Evolutionary conservation across 345 rosid genomes (phyloP).

Genomic region (Populus ilicifolia): DNA sequence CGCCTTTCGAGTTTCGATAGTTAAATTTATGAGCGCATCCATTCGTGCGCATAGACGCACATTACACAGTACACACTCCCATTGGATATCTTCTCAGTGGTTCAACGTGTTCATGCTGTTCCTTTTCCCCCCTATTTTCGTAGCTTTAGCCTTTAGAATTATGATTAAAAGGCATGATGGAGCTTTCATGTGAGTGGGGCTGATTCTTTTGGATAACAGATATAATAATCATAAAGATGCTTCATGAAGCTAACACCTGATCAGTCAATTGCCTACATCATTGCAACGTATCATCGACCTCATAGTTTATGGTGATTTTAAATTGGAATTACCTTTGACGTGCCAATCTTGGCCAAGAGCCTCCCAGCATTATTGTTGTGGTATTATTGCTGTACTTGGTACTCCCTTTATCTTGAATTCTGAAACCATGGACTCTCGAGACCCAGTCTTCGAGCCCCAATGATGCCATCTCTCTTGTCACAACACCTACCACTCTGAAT

Average conservation of each 20-base stretch:
- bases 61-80: neutral
- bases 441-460: conserved; percentile 1
- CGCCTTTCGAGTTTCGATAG: neutral
- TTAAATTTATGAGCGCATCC: neutral
- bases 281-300: neutral
- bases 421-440: conserved; percentile 12
- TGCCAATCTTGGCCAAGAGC: neutral
- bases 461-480: conserved; percentile 8
- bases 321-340: neutral
- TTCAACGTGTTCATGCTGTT: neutral
- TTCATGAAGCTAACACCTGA: neutral
- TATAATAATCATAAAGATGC: neutral
- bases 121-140: neutral
- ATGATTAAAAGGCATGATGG: neutral
- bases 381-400: conserved; percentile 2
- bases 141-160: neutral
- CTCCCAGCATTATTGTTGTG: neutral
- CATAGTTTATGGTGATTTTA: neutral
- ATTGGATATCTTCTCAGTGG: neutral
- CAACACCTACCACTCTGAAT: conserved; percentile 7
- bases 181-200: conserved; percentile 13
- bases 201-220: neutral
- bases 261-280: neutral
- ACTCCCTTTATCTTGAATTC: neutral
- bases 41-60: neutral